Evolutionary conservation across 305 asterid genomes (phyloP), one percentile per base, ranked within the genome.

Genomic region (Solanum hybrid): DNA sequence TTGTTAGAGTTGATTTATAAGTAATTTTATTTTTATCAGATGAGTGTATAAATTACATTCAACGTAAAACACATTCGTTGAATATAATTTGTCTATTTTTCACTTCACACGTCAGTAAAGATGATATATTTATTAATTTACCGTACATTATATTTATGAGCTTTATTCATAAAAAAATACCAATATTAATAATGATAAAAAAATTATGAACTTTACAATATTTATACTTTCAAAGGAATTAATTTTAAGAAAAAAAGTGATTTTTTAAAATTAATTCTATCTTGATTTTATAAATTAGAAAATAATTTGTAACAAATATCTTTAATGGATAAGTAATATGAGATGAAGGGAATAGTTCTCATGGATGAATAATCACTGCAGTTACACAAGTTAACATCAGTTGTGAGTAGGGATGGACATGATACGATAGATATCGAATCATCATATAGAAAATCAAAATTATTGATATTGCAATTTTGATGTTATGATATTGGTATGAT

Each of bases 31-130:
- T 51, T 51, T 51, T 0, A 16, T 51, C 2, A 51, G 9, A 2
- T 14, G n/a, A 16, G 67, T 51, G n/a, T 2, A 51, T 18, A 57
- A 51, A 51, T 16, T 6, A 18, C 10, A 51, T 51, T 51, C 8
- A 46, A 46, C 20, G 3, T 46, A 14, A 16, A 16, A 6, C n/a
- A 20, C 11, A 16, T 61, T 20, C 1, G 8, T 51, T 51, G n/a
- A 7, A 61, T 61, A 3, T 20, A 61, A 61, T 61, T 57, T 57
- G 69, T 57, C 24, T 57, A 57, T 18, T 57, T 46, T 18, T 57
- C 10, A 0, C 11, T 57, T 57, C 6, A 57, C 1, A 18, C 24
- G 1, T 57, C 0, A 20, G 0, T 18, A 18, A 57, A 20, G 2
- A 57, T 18, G 69, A 7, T 20, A 57, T 7, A 7, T 57, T 57